These are phyloP conservation scores for Gentiana dahurica DNA, from an alignment of 257 asterid genomes.

Conservation along the genomic window DNA sequence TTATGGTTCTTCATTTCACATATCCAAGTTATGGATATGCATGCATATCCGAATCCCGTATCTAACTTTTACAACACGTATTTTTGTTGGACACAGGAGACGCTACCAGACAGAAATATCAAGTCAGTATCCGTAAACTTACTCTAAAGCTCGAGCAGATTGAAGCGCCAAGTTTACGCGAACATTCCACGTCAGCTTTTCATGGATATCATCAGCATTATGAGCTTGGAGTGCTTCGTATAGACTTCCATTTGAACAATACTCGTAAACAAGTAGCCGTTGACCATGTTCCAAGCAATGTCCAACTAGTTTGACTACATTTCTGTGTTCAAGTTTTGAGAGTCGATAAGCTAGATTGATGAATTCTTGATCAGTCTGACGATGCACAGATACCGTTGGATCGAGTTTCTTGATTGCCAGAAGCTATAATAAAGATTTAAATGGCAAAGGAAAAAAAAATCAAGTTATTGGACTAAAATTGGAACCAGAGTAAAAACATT, in stretches of 20 bases:
- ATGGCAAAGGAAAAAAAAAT: neutral
- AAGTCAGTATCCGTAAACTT: conserved; percentile 17
- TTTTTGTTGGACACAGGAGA: conserved; percentile 52
- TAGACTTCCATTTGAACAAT: conserved; percentile 66
- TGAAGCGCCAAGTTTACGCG: conserved; percentile 80
- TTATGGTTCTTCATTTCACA: too few species aligned
- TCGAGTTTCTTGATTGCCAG: conserved; percentile 83
- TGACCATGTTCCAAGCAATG: conserved; percentile 88
- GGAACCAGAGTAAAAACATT: too few species aligned
- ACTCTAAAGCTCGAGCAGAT: conserved; percentile 91
- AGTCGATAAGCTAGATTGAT: conserved; percentile 52
- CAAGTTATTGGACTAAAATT: too few species aligned
- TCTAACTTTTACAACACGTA: too few species aligned
- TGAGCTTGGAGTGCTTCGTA: conserved; percentile 57
- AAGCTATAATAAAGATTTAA: conserved; percentile 31
- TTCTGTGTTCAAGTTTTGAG: conserved; percentile 49
- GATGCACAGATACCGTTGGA: conserved; percentile 24
- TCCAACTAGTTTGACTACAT: conserved; percentile 63
- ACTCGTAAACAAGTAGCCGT: conserved; percentile 57
- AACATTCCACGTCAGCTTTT: conserved; percentile 72
- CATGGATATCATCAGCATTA: conserved; percentile 48
- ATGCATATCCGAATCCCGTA: too few species aligned
- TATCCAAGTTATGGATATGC: too few species aligned
- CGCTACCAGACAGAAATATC: conserved; percentile 41
- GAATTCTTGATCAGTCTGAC: conserved; percentile 50